Evolutionary conservation across 176 grass and related monocot species (phyloP), one percentile per base, ranked within the genome.

Genomic region (Oryza punctata): DNA sequence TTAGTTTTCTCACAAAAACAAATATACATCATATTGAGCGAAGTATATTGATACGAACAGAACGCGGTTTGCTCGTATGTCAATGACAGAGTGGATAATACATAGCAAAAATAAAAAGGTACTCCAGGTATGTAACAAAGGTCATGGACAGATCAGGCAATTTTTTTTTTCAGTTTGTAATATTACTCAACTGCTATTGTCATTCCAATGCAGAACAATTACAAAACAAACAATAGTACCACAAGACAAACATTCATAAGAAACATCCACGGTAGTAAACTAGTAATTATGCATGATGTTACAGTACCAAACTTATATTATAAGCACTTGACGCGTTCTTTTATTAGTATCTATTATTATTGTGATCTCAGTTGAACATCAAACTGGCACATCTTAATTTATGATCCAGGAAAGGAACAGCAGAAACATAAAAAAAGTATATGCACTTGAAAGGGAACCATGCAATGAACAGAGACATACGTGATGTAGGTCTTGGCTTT

Each of bases 401-500:
- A 4, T n/a, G 71, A 86, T 76, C 70, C 52, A 23, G n/a, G 45
- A 52, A 76, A 21, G 10, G 63, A 78, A 49, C 3, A 50, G 21
- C 57, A 67, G 5, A 26, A n/a, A 27, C 47, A 78, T 25, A 77
- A 61, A 44, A 44, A 63, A 82, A 41, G 70, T 60, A 77, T 43
- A 66, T 78, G 69, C 19, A 50, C 49, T 24, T 69, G 33, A 79
- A 87, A 87, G 70, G 27, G 9, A 67, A 54, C 18, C 73, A 84
- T 63, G 68, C 15, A 87, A 68, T 72, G 73, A 87, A 43, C 15
- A 69, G 16, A 41, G 75, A 72, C 85, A 64, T 93, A 98, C 95
- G 33, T 69, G 88, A 68, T 47, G 79, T 93, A 25, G 95, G 95
- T 74, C 95, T 82, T 0, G 89, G 90, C n/a, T 93, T 98, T 85